Evolutionary conservation across 139 green algal species (phyloP), one percentile per base, ranked within the genome.

Genomic region (Chlamydomonas incerta): DNA sequence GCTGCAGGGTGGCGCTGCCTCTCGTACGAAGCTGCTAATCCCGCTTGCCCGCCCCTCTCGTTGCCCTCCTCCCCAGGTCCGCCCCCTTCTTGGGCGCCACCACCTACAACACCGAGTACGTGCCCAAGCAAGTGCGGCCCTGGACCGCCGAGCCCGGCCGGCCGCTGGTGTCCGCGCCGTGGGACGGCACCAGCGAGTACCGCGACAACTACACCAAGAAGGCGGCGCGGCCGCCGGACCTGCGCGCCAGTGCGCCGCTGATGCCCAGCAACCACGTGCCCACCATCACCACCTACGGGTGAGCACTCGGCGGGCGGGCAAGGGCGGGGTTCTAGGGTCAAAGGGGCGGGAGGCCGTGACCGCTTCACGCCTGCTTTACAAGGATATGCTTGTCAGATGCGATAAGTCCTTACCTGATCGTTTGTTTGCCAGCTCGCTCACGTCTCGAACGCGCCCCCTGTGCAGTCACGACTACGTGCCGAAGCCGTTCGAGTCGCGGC

Each of bases 201-300:
- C 52, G 28, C 11, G 80, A 86, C 50, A 18, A 80, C 10, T 86
- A 60, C 57, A 26, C 57, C 55, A 20, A 26, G 18, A 79, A 79
- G 55, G 28, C 65, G 29, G 21, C 71, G 1, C 26, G 41, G 68
- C 2, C 52, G 21, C 50, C 0, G 0, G 24, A 26, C 2, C 33
- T 34, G 80, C 80, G 33, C 26, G 28, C 55, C 2, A 14, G 52
- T 31, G 33, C 62, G 47, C 68, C 65, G 55, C 68, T 86, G 28
- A 52, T 86, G 68, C 80, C 80, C 3, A 62, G n/a, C 65, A 77
- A 63, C 28, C 80, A 86, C 68, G 68, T 79, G 52, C n/a, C 52
- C 68, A 86, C 67, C 50, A 80, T 80, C 57, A 86, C 80, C 29
- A 86, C 80, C 24, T 86, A 86, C 26, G 80, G 41, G 60, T 66